Base-by-base conservation (phyloP, 345 rosid genomes). In the Lenwebbia sp. region DNA sequence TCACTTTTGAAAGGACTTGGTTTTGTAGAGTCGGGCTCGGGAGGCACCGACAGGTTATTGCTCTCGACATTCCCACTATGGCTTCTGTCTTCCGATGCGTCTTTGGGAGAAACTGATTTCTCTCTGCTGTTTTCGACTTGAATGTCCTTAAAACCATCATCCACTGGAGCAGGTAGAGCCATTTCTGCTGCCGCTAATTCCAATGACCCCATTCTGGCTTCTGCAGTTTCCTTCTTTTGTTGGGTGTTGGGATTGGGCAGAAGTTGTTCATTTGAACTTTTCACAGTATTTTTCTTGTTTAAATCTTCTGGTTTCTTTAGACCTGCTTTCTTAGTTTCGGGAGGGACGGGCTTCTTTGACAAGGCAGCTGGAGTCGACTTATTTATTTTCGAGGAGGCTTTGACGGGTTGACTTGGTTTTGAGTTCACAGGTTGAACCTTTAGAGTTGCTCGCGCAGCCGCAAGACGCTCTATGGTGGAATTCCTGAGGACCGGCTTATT, bases 401-500 rank as follows among this genome's bases (percentile, higher is more conserved):
- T 93, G 85, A 91, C 89, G 70, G 93, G 92, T 33, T 91, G 95
- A 85, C 62, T 85, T 26, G 90, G 23, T 82, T 92, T 93, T 85
- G 90, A 82, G 88, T 89, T 90, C 82, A 85, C 87, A 83, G 90
- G 37, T 85, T 90, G 85, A 54, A 88, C 90, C 89, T 90, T 94
- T 86, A 92, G 87, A 55, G 91, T 85, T 76, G 89, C 88, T 84
- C 96, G 85, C 82, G 93, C 92, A 88, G 93, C 85, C 54, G 99
- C 95, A 60, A 97, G 99, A 53, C 98, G 98, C 85, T 97, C 98
- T 23, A 97, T 92, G 83, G 99, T 97, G 81, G 99, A 94, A 82
- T 92, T 94, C 87, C 98, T 94, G 58, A 94, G 90, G 52, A 93
- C 93, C 2, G 95, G 91, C 87, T 92, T 95, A 7, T 86, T 84